Evolutionary conservation across 2,329 filamentous ascomycete genomes (phyloP), one percentile per base, ranked within the genome.

Genomic region (Aspergillus ruber): DNA sequence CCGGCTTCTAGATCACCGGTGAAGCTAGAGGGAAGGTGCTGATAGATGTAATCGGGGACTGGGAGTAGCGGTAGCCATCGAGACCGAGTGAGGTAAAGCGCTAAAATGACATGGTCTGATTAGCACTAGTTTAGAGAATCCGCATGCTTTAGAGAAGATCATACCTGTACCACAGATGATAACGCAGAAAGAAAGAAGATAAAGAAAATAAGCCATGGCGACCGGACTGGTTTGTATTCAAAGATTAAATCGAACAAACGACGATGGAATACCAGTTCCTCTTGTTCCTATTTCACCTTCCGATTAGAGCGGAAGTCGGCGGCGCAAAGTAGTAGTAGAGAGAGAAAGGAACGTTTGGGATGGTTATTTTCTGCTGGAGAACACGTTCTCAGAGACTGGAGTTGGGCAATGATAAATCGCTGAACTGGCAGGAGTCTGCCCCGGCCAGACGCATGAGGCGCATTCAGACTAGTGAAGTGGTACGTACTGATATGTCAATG

Each of bases 1-100:
- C 93, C 93, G 13, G 87, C 84, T 69, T 96, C 91, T 49, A 93
- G 84, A 71, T 98, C 93, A 56, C 80, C 83, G 39, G 83, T 76
- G 73, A 97, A 98, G 43, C 80, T 83, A 13, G 77, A 77, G 0
- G 89, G 88, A 1, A 97, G 80, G 27, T 82, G 85, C 45, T 84
- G 78, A 74, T 97, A 96, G 59, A 88, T 71, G 66, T 85, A 84
- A 52, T 78, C 76, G 44, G 78, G 76, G 25, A 83, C 75, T 47
- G 85, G 83, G 42, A 95, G 69, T 56, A 80, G 74, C 48, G 80
- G 83, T 40, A 85, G 72, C 93, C 93, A 97, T 71, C 77, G 77
- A 48, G 77, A 69, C 57, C 91, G 88, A 48, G 87, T 91, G 56
- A 93, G 73, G 77, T 90, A 95, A 60, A 93, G 83, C 49, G 76